Evolutionary conservation across 2,329 filamentous ascomycete species (phyloP), one percentile per base, ranked within the genome.

Genomic region (Epicoccum sorghinum): DNA sequence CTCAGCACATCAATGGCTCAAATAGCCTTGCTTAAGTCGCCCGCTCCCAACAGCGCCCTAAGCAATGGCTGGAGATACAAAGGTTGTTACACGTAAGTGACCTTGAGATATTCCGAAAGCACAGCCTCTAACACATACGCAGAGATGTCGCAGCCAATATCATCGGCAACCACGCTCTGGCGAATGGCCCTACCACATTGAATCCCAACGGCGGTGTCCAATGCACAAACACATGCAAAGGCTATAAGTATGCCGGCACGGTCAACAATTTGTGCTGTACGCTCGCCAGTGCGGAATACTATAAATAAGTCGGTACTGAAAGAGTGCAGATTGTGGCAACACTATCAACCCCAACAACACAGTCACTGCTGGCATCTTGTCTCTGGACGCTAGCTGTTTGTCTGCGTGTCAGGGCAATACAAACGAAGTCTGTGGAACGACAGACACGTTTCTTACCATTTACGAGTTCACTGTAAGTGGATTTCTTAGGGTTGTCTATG

Each of bases 221-320:
- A 1, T 65, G 62, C 37, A 52, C 52, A 7, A 35, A 10, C 1
- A 10, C 32, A 10, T 65, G 60, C 27, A 6, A 57, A 4, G 38
- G 40, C 14, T 59, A 53, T 37, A 54, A 27, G 13, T 60, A 40
- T 22, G 59, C 59, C 39, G 60, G 50, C 18, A 62, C 57, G 22
- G 49, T 55, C 33, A 57, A 64, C 25, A 52, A 61, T 22, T 52
- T 58, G 55, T 64, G 61, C 29, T 63, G 60, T 63, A 58, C 9
- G 58, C 55, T n/a, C 25, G 14, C 29, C 1, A n/a, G 0, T 27
- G 6, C 6, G 12, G 6, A n/a, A 13, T 4, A 13, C 2, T 9
- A 29, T 2, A 7, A 13, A 7, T 1, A 18, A 18, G 18, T 13
- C n/a, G 14, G 7, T 39, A 25, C 32, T 52, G 18, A 52, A 35